Evolutionary conservation across 306 rosid species (phyloP).

Genomic region (Mimosa pudica): DNA sequence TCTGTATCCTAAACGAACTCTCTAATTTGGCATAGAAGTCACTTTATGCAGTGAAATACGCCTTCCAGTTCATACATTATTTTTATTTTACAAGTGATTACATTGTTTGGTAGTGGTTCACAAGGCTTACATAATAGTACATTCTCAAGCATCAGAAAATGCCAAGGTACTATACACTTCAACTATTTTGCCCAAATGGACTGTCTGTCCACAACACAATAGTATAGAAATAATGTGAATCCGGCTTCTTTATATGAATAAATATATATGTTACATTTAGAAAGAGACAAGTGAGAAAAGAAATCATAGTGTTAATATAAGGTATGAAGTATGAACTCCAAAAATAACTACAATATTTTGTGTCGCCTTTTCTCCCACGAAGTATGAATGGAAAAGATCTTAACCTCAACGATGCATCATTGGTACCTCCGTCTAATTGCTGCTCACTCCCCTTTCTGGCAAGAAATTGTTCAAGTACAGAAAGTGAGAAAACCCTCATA

Average conservation of each 20-base stretch:
- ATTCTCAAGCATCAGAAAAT: constrained; percentile 11
- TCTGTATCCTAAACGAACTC: too few species aligned
- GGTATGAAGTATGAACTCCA: neutral
- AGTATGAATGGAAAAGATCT: neutral
- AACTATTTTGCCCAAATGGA: too few species aligned
- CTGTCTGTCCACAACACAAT: neutral
- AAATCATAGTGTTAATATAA: neutral
- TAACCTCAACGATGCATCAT: constrained; percentile 17
- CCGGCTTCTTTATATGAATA: neutral
- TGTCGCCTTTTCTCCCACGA: neutral
- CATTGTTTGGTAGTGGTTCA: neutral
- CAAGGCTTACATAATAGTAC: neutral
- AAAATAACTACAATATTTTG: neutral
- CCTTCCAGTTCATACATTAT: constrained; percentile 20
- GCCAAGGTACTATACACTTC: neutral
- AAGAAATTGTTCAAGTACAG: constrained; percentile 23
- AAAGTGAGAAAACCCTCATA: constrained; percentile 9
- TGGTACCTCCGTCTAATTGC: constrained; percentile 16
- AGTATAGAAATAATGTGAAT: neutral
- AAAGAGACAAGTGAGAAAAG: neutral
- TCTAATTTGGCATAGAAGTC: too few species aligned
- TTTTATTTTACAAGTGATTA: neutral
- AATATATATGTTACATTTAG: neutral
- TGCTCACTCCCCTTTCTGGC: constrained; percentile 20
- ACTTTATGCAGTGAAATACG: neutral